These are phyloP conservation scores for Alternaria consortialis DNA, from an alignment of 2,329 filamentous ascomycete genomes.

Conservation along the genomic window DNA sequence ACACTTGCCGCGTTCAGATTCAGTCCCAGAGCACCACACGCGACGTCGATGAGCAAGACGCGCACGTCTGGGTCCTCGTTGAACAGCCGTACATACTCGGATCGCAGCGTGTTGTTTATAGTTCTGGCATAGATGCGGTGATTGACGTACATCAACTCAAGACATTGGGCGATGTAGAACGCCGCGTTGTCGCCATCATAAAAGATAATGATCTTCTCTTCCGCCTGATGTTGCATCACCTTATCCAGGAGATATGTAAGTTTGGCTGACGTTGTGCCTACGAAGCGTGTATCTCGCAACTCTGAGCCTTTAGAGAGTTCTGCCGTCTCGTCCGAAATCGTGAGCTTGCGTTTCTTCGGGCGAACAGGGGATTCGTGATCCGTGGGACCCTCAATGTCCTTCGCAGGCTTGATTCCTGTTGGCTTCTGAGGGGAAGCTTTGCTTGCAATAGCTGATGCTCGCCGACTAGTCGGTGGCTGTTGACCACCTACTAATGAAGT, in stretches of 20 bases:
- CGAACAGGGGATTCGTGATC: conserved; percentile 24
- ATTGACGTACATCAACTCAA: conserved; percentile 74
- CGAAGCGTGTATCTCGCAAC: conserved; percentile 67
- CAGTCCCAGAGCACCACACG: conserved; percentile 85
- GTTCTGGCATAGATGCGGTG: conserved; percentile 73
- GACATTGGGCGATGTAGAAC: conserved; percentile 82
- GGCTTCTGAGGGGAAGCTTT: conserved; percentile 35
- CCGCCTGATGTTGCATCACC: conserved; percentile 71
- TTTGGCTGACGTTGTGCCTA: conserved; percentile 88
- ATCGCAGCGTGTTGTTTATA: conserved; percentile 68
- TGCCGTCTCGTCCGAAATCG: conserved; percentile 40
- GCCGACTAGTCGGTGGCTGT: conserved; percentile 43
- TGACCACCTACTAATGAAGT: conserved; percentile 51
- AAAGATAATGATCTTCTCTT: conserved; percentile 90
- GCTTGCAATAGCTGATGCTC: conserved; percentile 29
- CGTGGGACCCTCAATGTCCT: neutral
- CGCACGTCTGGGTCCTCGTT: conserved; percentile 73
- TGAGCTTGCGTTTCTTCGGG: conserved; percentile 45
- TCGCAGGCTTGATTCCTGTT: neutral
- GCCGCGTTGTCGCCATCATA: conserved; percentile 89
- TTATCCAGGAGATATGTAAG: conserved; percentile 83
- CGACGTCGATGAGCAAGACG: conserved; percentile 90
- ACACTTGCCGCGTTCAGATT: conserved; percentile 85
- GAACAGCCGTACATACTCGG: conserved; percentile 81
- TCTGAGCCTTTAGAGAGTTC: conserved; percentile 57